Evolutionary conservation across 148 eudicot species (phyloP).

Genomic region (Oxyria digyna): DNA sequence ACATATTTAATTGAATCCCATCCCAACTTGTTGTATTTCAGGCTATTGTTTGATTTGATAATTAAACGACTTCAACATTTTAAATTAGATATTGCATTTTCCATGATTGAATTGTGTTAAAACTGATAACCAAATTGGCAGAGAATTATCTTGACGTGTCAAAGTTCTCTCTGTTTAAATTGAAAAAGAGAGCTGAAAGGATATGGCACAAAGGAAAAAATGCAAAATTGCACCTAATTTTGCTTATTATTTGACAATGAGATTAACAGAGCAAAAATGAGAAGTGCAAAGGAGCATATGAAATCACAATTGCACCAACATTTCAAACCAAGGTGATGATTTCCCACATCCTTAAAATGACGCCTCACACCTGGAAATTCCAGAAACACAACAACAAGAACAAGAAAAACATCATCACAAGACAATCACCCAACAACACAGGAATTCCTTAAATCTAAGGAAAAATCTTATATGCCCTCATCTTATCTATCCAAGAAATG

Average conservation of each 20-base stretch:
- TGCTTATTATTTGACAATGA: neutral
- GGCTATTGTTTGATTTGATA: neutral
- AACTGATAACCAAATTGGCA: neutral
- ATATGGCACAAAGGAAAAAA: neutral
- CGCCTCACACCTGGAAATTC: neutral
- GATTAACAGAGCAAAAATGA: neutral
- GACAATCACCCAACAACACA: neutral
- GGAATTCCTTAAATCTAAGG: slow-evolving; percentile 14
- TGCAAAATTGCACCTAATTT: neutral
- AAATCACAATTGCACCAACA: neutral
- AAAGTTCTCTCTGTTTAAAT: neutral
- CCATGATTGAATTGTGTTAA: neutral
- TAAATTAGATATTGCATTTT: neutral
- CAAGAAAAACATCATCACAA: neutral
- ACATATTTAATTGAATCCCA: neutral
- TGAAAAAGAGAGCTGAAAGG: neutral
- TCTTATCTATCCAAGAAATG: slow-evolving; percentile 37
- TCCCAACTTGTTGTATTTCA: neutral
- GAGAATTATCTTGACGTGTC: neutral
- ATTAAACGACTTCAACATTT: neutral
- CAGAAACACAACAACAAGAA: neutral
- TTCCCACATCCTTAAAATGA: neutral
- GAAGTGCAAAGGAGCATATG: neutral
- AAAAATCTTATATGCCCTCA: slow-evolving; percentile 28
- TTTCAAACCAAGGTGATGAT: neutral